Base-by-base conservation (phyloP, 352 stramenopile genomes). In the Phytophthora uliginosa region DNA sequence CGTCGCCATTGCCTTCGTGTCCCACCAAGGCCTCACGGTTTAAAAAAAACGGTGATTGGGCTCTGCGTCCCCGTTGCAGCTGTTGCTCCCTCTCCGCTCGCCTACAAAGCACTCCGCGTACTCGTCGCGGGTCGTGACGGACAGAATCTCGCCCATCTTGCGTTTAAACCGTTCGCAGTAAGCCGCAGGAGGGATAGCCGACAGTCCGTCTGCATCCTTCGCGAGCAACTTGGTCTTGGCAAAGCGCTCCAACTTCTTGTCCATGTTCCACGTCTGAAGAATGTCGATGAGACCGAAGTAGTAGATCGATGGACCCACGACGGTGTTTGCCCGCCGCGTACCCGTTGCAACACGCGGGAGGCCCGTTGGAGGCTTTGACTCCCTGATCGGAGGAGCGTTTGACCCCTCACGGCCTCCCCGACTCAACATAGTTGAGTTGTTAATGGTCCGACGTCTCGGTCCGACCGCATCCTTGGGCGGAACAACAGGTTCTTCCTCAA, bases 231-330 rank as follows among this genome's bases (percentile, higher is more conserved):
- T 91, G 2, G 89, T 92, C 76, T 98, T 98, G 26, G 84, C 79
- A 57, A 97, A 95, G 10, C 91, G 89, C 78, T 98, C 92, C 9
- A 97, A 73, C 61, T 95, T 94, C 78, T 98, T 98, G 63, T 95
- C 86, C 81, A 94, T 96, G 55, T 94, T 97, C 90, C 90, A 97
- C 61, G 88, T 91, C 76, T 97, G 90, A 58, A 97, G 66, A 69
- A 97, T 95, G 63, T 97, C 90, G 65, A 97, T 97, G 64, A 97
- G 60, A 56, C 90, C 90, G 60, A 97, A 97, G 73, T 97, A 97
- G 65, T 97, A 97, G 53, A 95, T 84, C 34, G 90, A 93, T 8
- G 90, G 90, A 7, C 90, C 90, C 7, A 97, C 90, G 17, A 97
- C 90, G n/a, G 88, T 97, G 63, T 94, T 97, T 26, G 90, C 90